Evolutionary conservation across 345 rosid species (phyloP).

Genomic region (Murraya koenigii): DNA sequence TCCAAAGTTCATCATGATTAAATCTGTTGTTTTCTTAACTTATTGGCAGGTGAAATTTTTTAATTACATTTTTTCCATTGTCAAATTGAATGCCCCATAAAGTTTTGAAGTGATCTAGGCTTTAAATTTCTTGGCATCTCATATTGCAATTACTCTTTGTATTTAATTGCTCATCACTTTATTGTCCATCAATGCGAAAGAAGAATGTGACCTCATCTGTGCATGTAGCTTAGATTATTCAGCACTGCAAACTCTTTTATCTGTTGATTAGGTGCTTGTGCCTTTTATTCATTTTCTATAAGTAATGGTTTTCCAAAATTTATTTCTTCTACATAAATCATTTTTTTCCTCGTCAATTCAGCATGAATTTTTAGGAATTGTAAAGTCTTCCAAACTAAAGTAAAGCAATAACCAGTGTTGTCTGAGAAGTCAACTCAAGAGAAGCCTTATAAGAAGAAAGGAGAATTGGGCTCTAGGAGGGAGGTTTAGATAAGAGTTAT

Average conservation of each 20-base stretch:
- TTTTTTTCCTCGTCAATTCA: not conserved
- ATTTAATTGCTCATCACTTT: not conserved
- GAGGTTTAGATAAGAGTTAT: not conserved
- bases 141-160: not conserved
- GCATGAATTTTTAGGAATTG: not conserved
- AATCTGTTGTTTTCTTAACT: slow-evolving; percentile 94
- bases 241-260: not conserved
- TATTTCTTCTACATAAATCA: not conserved
- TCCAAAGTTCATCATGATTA: slow-evolving; percentile 90
- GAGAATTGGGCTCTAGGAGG: not conserved
- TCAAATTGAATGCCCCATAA: not conserved
- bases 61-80: not conserved
- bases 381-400: not conserved
- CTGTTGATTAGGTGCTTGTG: not conserved
- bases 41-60: slow-evolving; percentile 87
- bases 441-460: not conserved
- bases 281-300: not conserved
- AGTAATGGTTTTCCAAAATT: not conserved
- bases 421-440: not conserved
- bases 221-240: not conserved
- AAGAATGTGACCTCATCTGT: not conserved
- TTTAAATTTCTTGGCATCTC: not conserved
- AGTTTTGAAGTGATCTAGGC: not conserved
- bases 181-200: not conserved
- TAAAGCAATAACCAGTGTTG: not conserved